Evolutionary conservation across 306 rosid genomes (phyloP).

Genomic region (Rosa chinensis): DNA sequence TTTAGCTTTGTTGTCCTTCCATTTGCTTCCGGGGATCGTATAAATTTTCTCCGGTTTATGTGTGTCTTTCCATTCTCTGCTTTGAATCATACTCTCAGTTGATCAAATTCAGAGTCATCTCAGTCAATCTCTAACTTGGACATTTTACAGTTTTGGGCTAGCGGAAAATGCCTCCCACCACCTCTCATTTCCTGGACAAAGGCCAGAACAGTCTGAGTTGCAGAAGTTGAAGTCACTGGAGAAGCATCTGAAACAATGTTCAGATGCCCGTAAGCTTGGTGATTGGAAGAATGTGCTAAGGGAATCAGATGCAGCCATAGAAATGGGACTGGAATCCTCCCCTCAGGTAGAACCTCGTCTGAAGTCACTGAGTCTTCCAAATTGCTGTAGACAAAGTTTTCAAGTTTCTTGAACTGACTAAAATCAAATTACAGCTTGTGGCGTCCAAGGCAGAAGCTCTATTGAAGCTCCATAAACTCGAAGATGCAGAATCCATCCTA

Average conservation of each 20-base stretch:
- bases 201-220: slow-evolving; percentile 63
- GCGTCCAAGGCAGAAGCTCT: slow-evolving; percentile 82
- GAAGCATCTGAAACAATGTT: slow-evolving; percentile 65
- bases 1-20: background rate
- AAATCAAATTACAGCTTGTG: slow-evolving; percentile 51
- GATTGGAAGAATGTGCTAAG: slow-evolving; percentile 74
- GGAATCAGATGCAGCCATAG: slow-evolving; percentile 71
- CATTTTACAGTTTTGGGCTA: slow-evolving; percentile 63
- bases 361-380: slow-evolving; percentile 8
- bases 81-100: background rate
- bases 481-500: slow-evolving; percentile 65
- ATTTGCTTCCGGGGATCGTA: background rate
- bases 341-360: slow-evolving; percentile 54
- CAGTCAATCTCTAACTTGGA: slow-evolving; percentile 19
- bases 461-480: slow-evolving; percentile 71
- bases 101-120: background rate
- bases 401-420: slow-evolving; percentile 19
- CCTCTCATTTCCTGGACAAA: slow-evolving; percentile 51
- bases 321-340: slow-evolving; percentile 71
- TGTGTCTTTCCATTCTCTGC: background rate
- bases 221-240: slow-evolving; percentile 66
- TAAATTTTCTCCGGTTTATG: background rate
- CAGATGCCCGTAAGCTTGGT: slow-evolving; percentile 58
- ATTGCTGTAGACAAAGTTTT: slow-evolving; percentile 1
- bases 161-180: slow-evolving; percentile 60